These are phyloP conservation scores for Tetrastigma voinierianum DNA, from an alignment of 164 flowering plant species.

Conservation along the genomic window DNA sequence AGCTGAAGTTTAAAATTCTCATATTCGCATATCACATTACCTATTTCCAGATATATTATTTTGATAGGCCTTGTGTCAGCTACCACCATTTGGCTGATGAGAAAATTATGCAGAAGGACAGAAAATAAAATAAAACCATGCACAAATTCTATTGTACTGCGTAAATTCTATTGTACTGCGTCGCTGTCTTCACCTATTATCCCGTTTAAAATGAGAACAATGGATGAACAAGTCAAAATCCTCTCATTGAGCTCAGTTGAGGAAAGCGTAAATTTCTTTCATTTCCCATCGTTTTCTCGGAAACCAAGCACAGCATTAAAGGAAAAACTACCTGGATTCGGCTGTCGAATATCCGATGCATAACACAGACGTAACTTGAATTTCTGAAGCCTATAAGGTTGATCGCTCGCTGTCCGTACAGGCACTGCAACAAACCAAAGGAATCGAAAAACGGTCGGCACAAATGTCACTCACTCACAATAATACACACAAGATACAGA, in stretches of 20 bases:
- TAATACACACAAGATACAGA: not conserved
- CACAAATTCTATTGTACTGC: too few relatives aligned
- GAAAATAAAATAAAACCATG: too few relatives aligned
- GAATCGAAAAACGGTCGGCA: not conserved
- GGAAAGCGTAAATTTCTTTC: not conserved
- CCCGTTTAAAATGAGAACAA: too few relatives aligned
- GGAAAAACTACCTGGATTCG: conserved; percentile 54
- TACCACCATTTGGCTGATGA: too few relatives aligned
- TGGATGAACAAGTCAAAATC: too few relatives aligned
- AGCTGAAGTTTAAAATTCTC: too few relatives aligned
- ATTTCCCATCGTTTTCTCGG: not conserved
- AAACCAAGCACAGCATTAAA: not conserved
- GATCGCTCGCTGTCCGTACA: conserved; percentile 90
- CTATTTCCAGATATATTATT: too few relatives aligned
- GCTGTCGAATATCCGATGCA: conserved; percentile 74
- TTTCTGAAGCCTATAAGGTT: conserved; percentile 80
- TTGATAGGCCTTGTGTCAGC: too few relatives aligned
- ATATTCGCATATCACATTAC: too few relatives aligned
- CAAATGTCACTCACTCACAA: conserved; percentile 7
- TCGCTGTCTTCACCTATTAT: too few relatives aligned
- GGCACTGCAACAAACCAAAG: conserved; percentile 56
- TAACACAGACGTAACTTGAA: conserved; percentile 72
- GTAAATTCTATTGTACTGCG: too few relatives aligned
- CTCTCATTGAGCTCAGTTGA: not conserved
- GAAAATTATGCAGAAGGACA: too few relatives aligned